Percentiles rank a stretch among this genome's conserved stretches.
Conservation (phyloP, 805 yeast genomes). For the Cyberlindnera xylosilytica region DNA sequence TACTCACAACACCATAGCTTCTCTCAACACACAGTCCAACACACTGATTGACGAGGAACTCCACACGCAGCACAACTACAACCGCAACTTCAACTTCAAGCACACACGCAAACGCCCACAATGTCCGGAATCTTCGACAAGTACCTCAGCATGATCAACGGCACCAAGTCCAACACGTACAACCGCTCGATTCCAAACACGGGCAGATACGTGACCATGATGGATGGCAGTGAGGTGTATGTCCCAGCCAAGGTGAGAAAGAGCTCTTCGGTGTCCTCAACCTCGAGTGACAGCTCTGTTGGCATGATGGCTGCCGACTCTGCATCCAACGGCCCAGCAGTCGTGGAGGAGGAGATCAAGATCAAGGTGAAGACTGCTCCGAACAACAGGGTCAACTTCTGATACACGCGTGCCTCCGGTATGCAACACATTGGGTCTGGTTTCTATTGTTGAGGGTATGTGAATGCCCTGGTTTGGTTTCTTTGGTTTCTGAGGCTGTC, state of each 20-base stretch:
- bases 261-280: conserved; percentile 17
- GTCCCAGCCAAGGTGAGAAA: conserved; percentile 23
- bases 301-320: conserved; percentile 10
- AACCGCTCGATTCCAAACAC: conserved; percentile 21
- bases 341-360: conserved; percentile 8
- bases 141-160: conserved; percentile 25
- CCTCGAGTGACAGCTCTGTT: conserved; percentile 5
- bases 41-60: too few relatives aligned
- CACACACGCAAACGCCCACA: conserved; percentile 13
- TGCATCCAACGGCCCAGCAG: conserved; percentile 3
- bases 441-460: too few relatives aligned
- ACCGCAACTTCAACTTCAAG: too few relatives aligned
- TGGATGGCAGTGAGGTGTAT: conserved; percentile 21
- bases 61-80: too few relatives aligned
- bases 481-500: too few relatives aligned
- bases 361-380: conserved; percentile 18
- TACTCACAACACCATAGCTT: neutral
- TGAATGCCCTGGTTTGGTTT: too few relatives aligned
- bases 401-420: too few relatives aligned
- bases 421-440: too few relatives aligned
- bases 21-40: neutral
- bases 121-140: conserved; percentile 32
- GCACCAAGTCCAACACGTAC: conserved; percentile 18
- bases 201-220: conserved; percentile 11
- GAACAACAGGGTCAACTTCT: conserved; percentile 24